Percentiles rank a stretch among this genome's conserved stretches.
Evolutionary conservation across 768 basidiomycete genomes (phyloP).

Genomic region (Mycena sanguinolenta): DNA sequence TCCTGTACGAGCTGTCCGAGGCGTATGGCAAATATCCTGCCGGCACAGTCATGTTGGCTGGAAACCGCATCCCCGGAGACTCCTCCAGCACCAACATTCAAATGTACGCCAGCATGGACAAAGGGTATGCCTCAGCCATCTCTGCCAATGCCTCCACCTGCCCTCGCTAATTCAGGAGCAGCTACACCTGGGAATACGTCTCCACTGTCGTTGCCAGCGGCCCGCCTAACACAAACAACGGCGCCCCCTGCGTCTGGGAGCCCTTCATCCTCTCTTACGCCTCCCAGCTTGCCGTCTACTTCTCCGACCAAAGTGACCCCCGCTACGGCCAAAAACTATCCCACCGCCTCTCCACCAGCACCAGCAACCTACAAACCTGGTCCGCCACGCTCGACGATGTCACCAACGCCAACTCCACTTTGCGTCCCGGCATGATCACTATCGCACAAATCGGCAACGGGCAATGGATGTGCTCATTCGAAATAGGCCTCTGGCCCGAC

Average conservation of each 20-base stretch:
- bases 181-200: slow-evolving; percentile 28
- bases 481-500: slow-evolving; percentile 31
- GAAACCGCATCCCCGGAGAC: slow-evolving; percentile 37
- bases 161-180: slow-evolving; percentile 18
- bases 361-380: slow-evolving; percentile 34
- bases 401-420: slow-evolving; percentile 26
- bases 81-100: slow-evolving; percentile 35
- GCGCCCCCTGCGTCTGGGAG: slow-evolving; percentile 39
- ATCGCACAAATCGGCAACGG: slow-evolving; percentile 38
- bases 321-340: slow-evolving; percentile 37
- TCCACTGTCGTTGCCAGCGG: slow-evolving; percentile 37
- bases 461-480: slow-evolving; percentile 38
- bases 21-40: slow-evolving; percentile 28
- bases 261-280: slow-evolving; percentile 35
- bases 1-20: slow-evolving; percentile 36
- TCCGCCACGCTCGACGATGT: slow-evolving; percentile 35
- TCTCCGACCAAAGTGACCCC: slow-evolving; percentile 40
- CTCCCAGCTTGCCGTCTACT: slow-evolving; percentile 36
- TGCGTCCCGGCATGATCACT: slow-evolving; percentile 40
- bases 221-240: slow-evolving; percentile 33
- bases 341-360: slow-evolving; percentile 30
- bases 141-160: slow-evolving; percentile 15
- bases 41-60: slow-evolving; percentile 38
- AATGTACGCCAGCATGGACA: slow-evolving; percentile 34
- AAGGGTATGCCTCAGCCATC: slow-evolving; percentile 28